These are phyloP conservation scores for Suhomyces wounanorum DNA, from an alignment of 1,139 yeast species.

Conservation along the genomic window DNA sequence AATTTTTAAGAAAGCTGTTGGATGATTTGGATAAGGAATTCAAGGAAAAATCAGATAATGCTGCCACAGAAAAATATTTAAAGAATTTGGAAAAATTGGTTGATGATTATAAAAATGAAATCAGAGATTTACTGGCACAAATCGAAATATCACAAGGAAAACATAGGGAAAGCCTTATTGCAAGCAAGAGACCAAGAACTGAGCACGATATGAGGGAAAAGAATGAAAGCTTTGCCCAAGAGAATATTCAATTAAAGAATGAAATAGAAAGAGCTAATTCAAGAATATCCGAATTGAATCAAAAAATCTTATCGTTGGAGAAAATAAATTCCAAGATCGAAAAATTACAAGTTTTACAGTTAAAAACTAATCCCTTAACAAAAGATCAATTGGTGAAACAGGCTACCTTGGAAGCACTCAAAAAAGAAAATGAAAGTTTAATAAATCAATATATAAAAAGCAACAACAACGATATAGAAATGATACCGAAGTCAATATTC, in stretches of 20 bases:
- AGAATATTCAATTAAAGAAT: conserved; percentile 42
- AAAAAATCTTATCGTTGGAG: conserved; percentile 33
- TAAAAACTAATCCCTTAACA: conserved; percentile 67
- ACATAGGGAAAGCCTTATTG: background rate
- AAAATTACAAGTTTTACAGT: conserved; percentile 57
- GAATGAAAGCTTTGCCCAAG: background rate
- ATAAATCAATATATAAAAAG: conserved; percentile 25
- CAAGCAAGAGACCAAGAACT: conserved; percentile 26
- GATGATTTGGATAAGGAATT: conserved; percentile 34
- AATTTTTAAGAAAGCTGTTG: conserved; percentile 52
- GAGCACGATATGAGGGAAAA: conserved; percentile 22
- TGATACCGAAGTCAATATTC: conserved; percentile 63
- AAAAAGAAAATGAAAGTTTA: conserved; percentile 64
- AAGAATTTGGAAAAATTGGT: conserved; percentile 52
- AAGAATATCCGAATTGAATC: conserved; percentile 32
- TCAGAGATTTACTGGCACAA: conserved; percentile 43
- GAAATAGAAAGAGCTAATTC: conserved; percentile 34
- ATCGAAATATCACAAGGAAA: conserved; percentile 4
- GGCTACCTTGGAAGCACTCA: conserved; percentile 51
- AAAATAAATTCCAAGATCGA: conserved; percentile 32
- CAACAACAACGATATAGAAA: conserved; percentile 13
- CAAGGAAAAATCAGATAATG: conserved; percentile 22
- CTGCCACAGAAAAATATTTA: conserved; percentile 37
- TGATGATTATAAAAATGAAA: conserved; percentile 59
- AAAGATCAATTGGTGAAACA: conserved; percentile 65